Evolutionary conservation across 2,329 filamentous ascomycete species (phyloP), one percentile per base, ranked within the genome.

Genomic region (Penicillium sp.): DNA sequence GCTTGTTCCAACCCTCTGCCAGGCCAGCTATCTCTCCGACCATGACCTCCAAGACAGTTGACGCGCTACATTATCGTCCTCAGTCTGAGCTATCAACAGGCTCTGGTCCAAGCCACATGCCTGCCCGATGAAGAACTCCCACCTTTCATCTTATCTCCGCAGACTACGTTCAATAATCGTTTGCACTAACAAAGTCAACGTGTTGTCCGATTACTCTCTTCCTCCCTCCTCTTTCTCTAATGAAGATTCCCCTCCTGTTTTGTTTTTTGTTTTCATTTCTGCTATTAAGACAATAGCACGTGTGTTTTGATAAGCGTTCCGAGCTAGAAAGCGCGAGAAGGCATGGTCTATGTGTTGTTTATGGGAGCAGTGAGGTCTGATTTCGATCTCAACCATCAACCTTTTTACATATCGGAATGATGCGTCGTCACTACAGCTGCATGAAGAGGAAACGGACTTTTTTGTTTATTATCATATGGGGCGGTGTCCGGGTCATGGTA

Each of bases 21-120:
- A 74, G 70, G 60, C 65, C 64, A 39, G 71, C 73, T 31, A 48
- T 64, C n/a, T 73, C 73, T 4, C 66, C 70, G 13, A 60, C 67
- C n/a, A 55, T 70, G n/a, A 60, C 66, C 16, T 62, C 69, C 14
- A 73, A 72, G 54, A 58, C 67, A 19, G 68, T 67, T 45, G 70
- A 69, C 49, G 61, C 66, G 24, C 59, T 74, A 31, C 72, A 74
- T 62, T 66, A 65, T 35, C 65, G 57, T 26, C 24, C 63, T 27
- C 68, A 72, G 22, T 54, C 65, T 10, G 67, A 68, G 16, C 60
- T 74, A 54, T 63, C 67, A 49, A 65, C 68, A 39, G 67, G 63
- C 52, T 58, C 69, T 44, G 65, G 66, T 47, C 67, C 66, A 55
- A 73, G 67, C 60, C 66, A 69, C 47, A 70, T 74, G 67, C 65